Conservation (phyloP, 345 rosid species). For the Eucalyptus regnans region DNA sequence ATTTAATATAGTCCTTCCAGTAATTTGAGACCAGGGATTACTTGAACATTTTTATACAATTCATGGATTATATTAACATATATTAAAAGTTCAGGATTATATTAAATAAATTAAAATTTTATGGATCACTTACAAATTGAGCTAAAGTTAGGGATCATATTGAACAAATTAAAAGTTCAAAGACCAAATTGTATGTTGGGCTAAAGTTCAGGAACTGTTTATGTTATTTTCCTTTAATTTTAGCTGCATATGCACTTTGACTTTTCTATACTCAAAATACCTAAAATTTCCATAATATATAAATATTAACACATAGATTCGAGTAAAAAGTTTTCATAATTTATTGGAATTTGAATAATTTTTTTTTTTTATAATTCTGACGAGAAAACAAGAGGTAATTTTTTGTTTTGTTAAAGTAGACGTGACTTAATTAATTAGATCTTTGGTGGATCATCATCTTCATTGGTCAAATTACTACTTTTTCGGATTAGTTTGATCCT, state of each 20-base stretch:
- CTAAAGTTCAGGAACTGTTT: rapidly evolving
- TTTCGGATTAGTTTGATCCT: no score
- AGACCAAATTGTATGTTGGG: no score
- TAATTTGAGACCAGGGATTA: no score
- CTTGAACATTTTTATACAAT: no score
- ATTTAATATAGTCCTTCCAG: no score
- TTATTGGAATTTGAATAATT: not conserved
- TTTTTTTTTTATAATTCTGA: rapidly evolving
- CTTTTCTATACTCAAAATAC: not conserved
- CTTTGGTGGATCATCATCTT: not conserved
- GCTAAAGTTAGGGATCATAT: no score
- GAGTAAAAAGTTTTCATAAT: not conserved
- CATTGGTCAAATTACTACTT: not conserved
- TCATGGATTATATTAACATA: no score
- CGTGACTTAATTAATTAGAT: not conserved
- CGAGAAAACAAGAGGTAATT: not conserved
- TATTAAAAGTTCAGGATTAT: rapidly evolving
- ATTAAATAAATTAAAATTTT: no score
- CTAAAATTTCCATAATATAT: not conserved
- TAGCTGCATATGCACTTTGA: not conserved
- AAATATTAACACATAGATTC: not conserved
- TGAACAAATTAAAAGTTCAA: no score
- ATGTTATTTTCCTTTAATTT: not conserved
- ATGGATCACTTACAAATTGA: no score
- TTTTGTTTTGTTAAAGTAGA: not conserved